Conservation (phyloP, 169 alveolate species). For the Plasmodium gaboni region DNA sequence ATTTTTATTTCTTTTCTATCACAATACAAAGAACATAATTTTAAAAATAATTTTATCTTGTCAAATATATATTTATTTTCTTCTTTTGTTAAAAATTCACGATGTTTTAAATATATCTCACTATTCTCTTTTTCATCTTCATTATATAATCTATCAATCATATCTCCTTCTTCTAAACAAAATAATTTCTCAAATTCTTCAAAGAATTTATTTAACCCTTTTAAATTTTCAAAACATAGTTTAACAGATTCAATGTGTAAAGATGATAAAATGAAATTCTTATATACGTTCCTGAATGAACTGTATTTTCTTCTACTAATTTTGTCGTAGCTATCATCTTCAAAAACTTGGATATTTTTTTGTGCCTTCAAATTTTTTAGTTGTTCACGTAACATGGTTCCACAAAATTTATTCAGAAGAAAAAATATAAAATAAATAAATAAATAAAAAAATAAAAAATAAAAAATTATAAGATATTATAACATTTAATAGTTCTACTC, state of each 20-base stretch:
- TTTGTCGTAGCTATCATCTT: constrained; percentile 44
- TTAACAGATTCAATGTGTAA: constrained; percentile 49
- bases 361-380: constrained; percentile 40
- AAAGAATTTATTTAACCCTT: constrained; percentile 40
- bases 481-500: too few relatives aligned
- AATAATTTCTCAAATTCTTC: constrained; percentile 22
- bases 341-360: constrained; percentile 58
- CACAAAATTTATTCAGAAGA: too few relatives aligned
- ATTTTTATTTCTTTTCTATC: constrained; percentile 62
- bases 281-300: constrained; percentile 38
- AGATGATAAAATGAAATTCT: constrained; percentile 27
- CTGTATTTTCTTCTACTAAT: constrained; percentile 56
- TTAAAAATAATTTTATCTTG: constrained; percentile 48
- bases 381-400: constrained; percentile 42
- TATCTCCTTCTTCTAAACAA: constrained; percentile 43
- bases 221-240: constrained; percentile 25
- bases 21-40: constrained; percentile 50
- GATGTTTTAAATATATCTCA: constrained; percentile 48
- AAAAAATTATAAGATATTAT: background rate
- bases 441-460: background rate
- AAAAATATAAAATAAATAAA: background rate
- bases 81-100: constrained; percentile 68
- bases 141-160: background rate
- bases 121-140: constrained; percentile 11
- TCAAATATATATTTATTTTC: constrained; percentile 43